Evolutionary conservation across 352 stramenopile species (phyloP).

Genomic region (Phytophthora pseudosyringae): DNA sequence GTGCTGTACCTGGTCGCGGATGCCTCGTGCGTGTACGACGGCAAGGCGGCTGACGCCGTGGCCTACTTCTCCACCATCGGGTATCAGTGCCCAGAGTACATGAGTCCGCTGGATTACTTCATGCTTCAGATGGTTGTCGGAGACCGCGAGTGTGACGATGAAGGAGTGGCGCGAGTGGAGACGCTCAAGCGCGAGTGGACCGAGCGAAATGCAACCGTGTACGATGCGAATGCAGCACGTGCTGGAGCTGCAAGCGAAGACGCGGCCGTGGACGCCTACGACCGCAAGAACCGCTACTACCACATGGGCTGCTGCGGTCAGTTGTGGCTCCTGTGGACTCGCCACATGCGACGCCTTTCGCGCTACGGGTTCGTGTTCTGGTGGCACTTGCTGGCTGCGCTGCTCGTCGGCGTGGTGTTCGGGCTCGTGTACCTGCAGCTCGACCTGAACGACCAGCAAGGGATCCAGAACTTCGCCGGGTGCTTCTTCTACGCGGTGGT

Average conservation of each 20-base stretch:
- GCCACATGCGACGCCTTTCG: constrained; percentile 48
- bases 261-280: constrained; percentile 21
- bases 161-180: constrained; percentile 39
- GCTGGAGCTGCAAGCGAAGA: constrained; percentile 20
- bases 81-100: constrained; percentile 56
- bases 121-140: constrained; percentile 58
- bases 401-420: constrained; percentile 58
- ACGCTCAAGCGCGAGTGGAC: constrained; percentile 41
- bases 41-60: constrained; percentile 53
- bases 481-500: constrained; percentile 61
- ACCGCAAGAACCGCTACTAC: constrained; percentile 35
- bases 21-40: constrained; percentile 59
- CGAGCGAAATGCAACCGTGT: constrained; percentile 29
- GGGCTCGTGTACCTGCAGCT: constrained; percentile 51
- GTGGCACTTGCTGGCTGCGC: constrained; percentile 47
- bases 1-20: constrained; percentile 61
- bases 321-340: constrained; percentile 38
- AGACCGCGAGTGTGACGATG: constrained; percentile 32
- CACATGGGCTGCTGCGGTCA: constrained; percentile 45
- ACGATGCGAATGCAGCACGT: constrained; percentile 24
- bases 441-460: constrained; percentile 50
- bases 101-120: constrained; percentile 73
- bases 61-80: constrained; percentile 61
- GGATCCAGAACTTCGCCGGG: constrained; percentile 60
- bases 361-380: constrained; percentile 50